These are phyloP conservation scores for Lasiodiplodia hormozganensis DNA, from an alignment of 2,329 filamentous ascomycete genomes.

Conservation along the genomic window DNA sequence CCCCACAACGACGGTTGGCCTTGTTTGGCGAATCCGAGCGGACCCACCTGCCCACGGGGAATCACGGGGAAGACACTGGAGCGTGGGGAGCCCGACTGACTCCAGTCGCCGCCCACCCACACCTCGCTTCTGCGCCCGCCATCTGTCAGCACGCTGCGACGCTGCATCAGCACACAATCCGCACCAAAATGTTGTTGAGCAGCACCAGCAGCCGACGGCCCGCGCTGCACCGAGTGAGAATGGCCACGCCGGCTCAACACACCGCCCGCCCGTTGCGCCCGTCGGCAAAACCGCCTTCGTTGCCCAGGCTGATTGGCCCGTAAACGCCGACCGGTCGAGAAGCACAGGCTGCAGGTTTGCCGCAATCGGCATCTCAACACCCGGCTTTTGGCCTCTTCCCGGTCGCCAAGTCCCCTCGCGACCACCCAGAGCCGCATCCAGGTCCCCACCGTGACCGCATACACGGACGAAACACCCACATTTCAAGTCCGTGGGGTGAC, in stretches of 20 bases:
- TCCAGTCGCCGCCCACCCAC: neutral
- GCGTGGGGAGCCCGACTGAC: slow-evolving; percentile 7
- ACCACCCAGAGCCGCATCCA: slow-evolving; percentile 1
- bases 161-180: neutral
- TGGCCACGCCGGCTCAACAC: neutral
- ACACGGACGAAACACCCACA: slow-evolving; percentile 16
- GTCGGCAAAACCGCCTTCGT: neutral
- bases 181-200: neutral
- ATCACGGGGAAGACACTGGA: slow-evolving; percentile 4
- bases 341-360: slow-evolving; percentile 17
- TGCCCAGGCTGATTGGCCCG: neutral
- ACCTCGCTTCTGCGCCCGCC: neutral
- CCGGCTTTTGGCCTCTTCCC: slow-evolving; percentile 6
- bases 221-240: neutral
- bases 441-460: slow-evolving; percentile 17
- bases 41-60: slow-evolving; percentile 18
- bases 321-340: neutral
- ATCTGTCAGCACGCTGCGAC: neutral
- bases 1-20: slow-evolving; percentile 10
- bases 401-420: neutral
- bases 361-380: slow-evolving; percentile 12
- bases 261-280: slow-evolving; percentile 15
- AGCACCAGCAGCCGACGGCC: neutral
- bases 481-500: slow-evolving; percentile 20
- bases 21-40: neutral